A percentile compares a stretch with the other conserved stretches of the same genome.
Evolutionary conservation across 495 filamentous ascomycete species (phyloP).

Genomic region (Penicillium diatomitis): DNA sequence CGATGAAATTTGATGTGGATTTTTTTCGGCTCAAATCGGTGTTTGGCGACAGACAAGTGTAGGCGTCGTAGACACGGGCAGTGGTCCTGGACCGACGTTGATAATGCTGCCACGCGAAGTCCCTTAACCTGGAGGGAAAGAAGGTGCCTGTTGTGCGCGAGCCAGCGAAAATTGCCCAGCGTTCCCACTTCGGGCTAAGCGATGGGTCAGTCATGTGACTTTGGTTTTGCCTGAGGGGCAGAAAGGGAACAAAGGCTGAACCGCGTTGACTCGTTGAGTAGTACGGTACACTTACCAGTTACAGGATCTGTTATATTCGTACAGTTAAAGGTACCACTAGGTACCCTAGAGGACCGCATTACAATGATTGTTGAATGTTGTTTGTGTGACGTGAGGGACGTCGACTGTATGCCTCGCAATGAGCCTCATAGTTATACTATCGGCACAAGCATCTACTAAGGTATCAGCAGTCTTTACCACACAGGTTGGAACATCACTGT

Average conservation of each 20-base stretch:
- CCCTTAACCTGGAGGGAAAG: slow-evolving; percentile 21
- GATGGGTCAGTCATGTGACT: slow-evolving; percentile 27
- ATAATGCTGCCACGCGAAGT: slow-evolving; percentile 38
- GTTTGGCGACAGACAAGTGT: neutral
- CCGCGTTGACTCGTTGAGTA: too few species aligned
- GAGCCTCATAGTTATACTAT: too few species aligned
- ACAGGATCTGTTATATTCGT: too few species aligned
- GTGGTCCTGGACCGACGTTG: slow-evolving; percentile 15
- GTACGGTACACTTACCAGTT: too few species aligned
- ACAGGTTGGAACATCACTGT: too few species aligned
- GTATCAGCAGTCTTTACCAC: too few species aligned
- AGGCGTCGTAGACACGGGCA: slow-evolving; percentile 18
- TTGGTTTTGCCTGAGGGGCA: slow-evolving; percentile 1
- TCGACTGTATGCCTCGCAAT: too few species aligned
- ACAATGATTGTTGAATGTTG: too few species aligned
- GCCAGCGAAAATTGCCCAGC: slow-evolving; percentile 28
- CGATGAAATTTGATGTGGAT: slow-evolving; percentile 2
- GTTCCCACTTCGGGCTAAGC: slow-evolving; percentile 36
- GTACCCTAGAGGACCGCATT: too few species aligned
- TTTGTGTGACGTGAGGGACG: too few species aligned
- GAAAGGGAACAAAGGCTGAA: neutral
- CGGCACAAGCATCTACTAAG: too few species aligned
- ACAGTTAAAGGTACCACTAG: too few species aligned
- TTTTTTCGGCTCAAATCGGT: neutral
- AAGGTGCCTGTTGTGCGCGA: slow-evolving; percentile 35